Percentiles rank a stretch among this genome's conserved stretches.
Conservation (phyloP, 2,329 filamentous ascomycete species). For the Fusarium zealandicum region DNA sequence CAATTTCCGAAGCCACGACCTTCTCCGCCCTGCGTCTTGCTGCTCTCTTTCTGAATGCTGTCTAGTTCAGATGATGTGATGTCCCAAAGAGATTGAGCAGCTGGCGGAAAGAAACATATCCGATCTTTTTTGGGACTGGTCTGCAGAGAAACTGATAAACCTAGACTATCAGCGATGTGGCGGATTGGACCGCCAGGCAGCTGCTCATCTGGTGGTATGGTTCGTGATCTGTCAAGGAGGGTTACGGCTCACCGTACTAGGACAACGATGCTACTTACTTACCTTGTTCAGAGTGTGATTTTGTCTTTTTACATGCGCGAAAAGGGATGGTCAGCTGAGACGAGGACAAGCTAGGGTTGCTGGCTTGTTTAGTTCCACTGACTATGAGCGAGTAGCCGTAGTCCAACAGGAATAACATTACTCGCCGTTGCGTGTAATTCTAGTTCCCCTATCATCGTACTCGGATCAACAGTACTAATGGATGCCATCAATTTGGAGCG, state of each 20-base stretch:
- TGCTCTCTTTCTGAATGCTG: slow-evolving; percentile 12
- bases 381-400: not conserved
- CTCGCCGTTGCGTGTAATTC: not conserved
- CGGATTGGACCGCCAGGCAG: not conserved
- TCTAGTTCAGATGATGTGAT: slow-evolving; percentile 30
- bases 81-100: not conserved
- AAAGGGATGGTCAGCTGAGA: slow-evolving; percentile 6
- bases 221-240: not conserved
- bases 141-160: slow-evolving; percentile 1
- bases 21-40: not conserved
- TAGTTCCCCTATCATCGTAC: not conserved
- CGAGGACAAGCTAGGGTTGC: not conserved
- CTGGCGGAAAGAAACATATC: not conserved
- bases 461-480: slow-evolving; percentile 19
- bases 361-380: not conserved
- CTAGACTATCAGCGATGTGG: slow-evolving; percentile 2
- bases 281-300: not conserved
- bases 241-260: not conserved
- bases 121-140: slow-evolving; percentile 12
- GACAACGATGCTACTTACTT: not conserved
- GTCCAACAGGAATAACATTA: not conserved
- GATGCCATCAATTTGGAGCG: slow-evolving; percentile 19
- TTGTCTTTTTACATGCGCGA: not conserved
- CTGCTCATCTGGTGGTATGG: not conserved
- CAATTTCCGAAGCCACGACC: slow-evolving; percentile 22